Percentiles rank a stretch among this genome's conserved stretches.
phyloP scores from a whole-genome alignment of 495 filamentous ascomycete genomes.

The Talaromyces proteolyticus region DNA sequence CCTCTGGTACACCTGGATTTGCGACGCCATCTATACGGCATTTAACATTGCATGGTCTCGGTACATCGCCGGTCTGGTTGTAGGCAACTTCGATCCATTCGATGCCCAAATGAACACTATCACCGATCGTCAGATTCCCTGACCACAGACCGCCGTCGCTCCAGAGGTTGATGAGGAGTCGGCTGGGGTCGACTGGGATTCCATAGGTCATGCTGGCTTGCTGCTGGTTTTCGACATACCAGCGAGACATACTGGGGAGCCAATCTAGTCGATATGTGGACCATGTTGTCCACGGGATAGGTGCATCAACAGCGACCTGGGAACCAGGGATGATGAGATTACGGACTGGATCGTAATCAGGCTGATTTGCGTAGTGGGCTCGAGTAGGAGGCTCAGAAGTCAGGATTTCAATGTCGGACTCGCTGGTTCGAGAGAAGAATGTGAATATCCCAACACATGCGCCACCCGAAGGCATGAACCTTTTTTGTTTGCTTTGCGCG shows the following conservation, averaged over 20 bases:
- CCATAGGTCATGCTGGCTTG: conserved; percentile 56
- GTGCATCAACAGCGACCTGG: conserved; percentile 22
- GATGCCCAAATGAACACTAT: conserved; percentile 59
- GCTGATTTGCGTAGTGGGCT: conserved; percentile 73
- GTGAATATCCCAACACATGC: conserved; percentile 72
- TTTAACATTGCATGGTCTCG: neutral
- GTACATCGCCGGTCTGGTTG: conserved; percentile 34
- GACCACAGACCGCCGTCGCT: conserved; percentile 69
- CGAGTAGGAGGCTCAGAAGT: conserved; percentile 49
- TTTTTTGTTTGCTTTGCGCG: conserved; percentile 22
- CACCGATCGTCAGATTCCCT: conserved; percentile 58
- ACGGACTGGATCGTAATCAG: conserved; percentile 37
- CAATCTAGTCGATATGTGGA: conserved; percentile 70
- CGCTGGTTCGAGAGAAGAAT: conserved; percentile 54
- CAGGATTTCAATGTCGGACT: conserved; percentile 74
- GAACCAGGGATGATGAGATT: conserved; percentile 30
- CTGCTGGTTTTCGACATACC: conserved; percentile 58
- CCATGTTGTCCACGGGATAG: conserved; percentile 57
- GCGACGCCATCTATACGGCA: conserved; percentile 5
- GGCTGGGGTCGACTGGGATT: conserved; percentile 52
- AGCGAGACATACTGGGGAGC: conserved; percentile 52
- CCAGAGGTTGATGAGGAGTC: conserved; percentile 69
- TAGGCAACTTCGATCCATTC: conserved; percentile 72
- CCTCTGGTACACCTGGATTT: conserved; percentile 1
- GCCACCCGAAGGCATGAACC: conserved; percentile 27